phyloP scores from a whole-genome alignment of 2,329 filamentous ascomycete genomes.

The Fusarium tuaranense region DNA sequence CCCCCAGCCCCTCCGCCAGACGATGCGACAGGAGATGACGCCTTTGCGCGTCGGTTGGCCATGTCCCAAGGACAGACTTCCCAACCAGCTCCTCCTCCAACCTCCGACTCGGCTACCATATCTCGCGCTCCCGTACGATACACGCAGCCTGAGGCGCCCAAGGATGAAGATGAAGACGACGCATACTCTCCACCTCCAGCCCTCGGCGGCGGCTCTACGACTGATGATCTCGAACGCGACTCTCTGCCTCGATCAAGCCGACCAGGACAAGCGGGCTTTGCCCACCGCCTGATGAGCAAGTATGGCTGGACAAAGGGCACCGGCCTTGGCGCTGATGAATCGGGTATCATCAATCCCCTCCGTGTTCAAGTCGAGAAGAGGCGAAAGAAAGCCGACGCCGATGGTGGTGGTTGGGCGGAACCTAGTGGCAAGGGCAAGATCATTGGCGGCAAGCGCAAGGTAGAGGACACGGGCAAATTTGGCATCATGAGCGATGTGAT shows the following conservation, averaged over 20 bases:
- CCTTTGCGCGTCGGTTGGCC: slow-evolving; percentile 72
- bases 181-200: slow-evolving; percentile 59
- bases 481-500: slow-evolving; percentile 85
- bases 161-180: slow-evolving; percentile 55
- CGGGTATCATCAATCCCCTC: slow-evolving; percentile 87
- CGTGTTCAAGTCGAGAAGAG: slow-evolving; percentile 88
- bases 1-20: slow-evolving; percentile 61
- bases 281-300: slow-evolving; percentile 88
- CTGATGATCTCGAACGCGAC: slow-evolving; percentile 50
- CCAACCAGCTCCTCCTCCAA: slow-evolving; percentile 44
- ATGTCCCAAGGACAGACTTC: slow-evolving; percentile 60
- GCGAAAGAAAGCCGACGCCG: slow-evolving; percentile 81
- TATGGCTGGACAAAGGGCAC: slow-evolving; percentile 93
- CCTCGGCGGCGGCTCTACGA: slow-evolving; percentile 57
- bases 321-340: slow-evolving; percentile 84
- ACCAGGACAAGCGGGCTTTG: slow-evolving; percentile 87
- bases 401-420: slow-evolving; percentile 81
- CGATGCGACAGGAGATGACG: slow-evolving; percentile 76
- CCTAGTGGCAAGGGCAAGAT: slow-evolving; percentile 81
- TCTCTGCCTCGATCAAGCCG: slow-evolving; percentile 67
- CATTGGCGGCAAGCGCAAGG: slow-evolving; percentile 76
- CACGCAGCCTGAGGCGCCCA: slow-evolving; percentile 45
- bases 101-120: slow-evolving; percentile 69
- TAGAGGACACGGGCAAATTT: slow-evolving; percentile 61
- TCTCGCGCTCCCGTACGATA: slow-evolving; percentile 85